Evolutionary conservation across 1,284 basidiomycete genomes (phyloP).

Genomic region (Ceratorhiza oryzae-sativae): DNA sequence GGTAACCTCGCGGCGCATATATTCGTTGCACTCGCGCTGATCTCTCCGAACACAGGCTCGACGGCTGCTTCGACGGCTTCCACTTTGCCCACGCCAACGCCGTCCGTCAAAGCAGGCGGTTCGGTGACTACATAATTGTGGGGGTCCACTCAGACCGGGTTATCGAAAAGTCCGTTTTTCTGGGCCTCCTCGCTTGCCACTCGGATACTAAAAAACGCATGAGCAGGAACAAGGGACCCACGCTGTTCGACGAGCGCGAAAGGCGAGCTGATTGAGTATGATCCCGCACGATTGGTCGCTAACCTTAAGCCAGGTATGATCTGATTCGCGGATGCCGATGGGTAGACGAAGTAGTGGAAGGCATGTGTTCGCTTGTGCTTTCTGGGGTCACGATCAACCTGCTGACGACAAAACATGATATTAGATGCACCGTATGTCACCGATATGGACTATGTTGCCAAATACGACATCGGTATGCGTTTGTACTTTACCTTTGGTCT

Average conservation of each 20-base stretch:
- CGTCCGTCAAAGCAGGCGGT: constrained; percentile 39
- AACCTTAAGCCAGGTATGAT: constrained; percentile 42
- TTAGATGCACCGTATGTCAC: constrained; percentile 45
- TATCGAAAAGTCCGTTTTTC: constrained; percentile 42
- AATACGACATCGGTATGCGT: constrained; percentile 43
- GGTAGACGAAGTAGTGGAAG: constrained; percentile 44
- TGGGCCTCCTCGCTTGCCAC: neutral
- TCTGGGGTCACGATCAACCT: constrained; percentile 8
- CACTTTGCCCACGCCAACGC: constrained; percentile 44
- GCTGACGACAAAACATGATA: constrained; percentile 1
- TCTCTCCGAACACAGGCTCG: constrained; percentile 36
- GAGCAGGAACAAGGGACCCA: constrained; percentile 45
- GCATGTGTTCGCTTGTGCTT: constrained; percentile 13
- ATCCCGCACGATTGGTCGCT: neutral
- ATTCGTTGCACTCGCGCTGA: neutral
- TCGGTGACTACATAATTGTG: constrained; percentile 41
- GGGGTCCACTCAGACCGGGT: constrained; percentile 45
- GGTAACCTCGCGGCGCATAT: constrained; percentile 23
- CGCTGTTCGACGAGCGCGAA: constrained; percentile 45
- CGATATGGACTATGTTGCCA: constrained; percentile 40
- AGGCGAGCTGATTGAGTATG: constrained; percentile 36
- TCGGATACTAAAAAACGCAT: constrained; percentile 10
- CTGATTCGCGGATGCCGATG: constrained; percentile 44
- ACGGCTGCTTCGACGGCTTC: constrained; percentile 44
- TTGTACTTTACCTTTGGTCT: neutral